Conservation (phyloP, 805 yeast genomes). For the Starmera dryadoides region DNA sequence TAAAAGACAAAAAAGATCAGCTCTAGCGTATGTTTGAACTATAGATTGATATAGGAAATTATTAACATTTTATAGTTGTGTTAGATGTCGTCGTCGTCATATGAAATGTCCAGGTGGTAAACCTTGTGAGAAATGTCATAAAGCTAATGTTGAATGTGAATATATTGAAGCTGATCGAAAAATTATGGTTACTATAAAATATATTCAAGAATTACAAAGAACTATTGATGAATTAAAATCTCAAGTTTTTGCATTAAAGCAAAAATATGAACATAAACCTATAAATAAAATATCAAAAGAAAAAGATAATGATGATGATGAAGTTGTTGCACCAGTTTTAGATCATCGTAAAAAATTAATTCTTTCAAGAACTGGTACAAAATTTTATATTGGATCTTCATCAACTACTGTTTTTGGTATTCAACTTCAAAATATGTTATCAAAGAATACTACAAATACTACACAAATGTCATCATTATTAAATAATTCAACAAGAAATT, state of each 20-base stretch:
- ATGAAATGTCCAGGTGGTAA: constrained; percentile 74
- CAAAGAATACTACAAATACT: constrained; percentile 8
- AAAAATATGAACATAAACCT: too few relatives aligned
- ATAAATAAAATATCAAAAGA: too few relatives aligned
- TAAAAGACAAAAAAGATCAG: too few relatives aligned
- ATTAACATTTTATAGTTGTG: constrained; percentile 28
- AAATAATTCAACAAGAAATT: too few relatives aligned
- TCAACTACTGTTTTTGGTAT: constrained; percentile 78
- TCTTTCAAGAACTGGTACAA: constrained; percentile 68
- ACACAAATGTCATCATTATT: neutral
- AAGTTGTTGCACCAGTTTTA: constrained; percentile 63
- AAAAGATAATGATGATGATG: constrained; percentile 21
- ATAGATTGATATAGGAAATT: too few relatives aligned
- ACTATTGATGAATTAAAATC: neutral
- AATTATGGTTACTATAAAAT: constrained; percentile 54
- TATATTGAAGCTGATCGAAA: constrained; percentile 68
- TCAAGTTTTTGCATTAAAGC: too few relatives aligned
- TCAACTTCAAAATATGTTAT: constrained; percentile 61
- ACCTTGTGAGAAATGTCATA: constrained; percentile 58
- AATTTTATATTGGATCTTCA: constrained; percentile 71
- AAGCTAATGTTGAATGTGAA: constrained; percentile 54
- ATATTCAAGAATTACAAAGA: too few relatives aligned
- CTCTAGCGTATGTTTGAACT: too few relatives aligned
- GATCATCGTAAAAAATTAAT: constrained; percentile 67
- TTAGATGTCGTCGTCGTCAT: constrained; percentile 64